These are phyloP conservation scores for Ettlia oleoabundans DNA, from an alignment of 139 green algal genomes.

Conservation along the genomic window DNA sequence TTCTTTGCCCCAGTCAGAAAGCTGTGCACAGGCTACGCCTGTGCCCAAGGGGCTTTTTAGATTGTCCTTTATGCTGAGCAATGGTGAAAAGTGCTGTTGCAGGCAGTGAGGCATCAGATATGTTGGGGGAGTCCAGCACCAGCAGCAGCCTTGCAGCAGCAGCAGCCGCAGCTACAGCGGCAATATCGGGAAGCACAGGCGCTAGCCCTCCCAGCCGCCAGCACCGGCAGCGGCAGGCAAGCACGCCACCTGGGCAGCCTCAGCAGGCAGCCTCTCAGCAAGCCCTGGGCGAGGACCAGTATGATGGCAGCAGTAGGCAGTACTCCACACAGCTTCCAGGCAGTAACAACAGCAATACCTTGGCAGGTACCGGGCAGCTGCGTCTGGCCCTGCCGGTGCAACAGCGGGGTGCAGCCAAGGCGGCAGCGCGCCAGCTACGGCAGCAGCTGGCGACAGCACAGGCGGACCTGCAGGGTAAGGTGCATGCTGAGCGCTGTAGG, in stretches of 20 bases:
- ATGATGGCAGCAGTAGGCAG: neutral
- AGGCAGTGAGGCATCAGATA: conserved; percentile 22
- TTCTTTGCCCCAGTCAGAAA: too few species aligned
- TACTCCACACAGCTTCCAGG: neutral
- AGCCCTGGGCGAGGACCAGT: too few species aligned
- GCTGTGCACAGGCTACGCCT: too few species aligned
- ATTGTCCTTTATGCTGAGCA: too few species aligned
- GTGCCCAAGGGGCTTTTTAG: too few species aligned
- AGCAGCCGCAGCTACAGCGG: neutral
- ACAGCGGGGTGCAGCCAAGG: conserved; percentile 58
- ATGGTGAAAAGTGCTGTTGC: too few species aligned
- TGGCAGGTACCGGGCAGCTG: conserved; percentile 17
- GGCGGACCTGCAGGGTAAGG: conserved; percentile 9
- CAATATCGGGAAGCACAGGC: neutral
- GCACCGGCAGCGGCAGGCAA: neutral
- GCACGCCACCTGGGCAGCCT: neutral
- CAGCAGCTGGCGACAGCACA: conserved; percentile 36
- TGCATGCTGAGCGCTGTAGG: too few species aligned
- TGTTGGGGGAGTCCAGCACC: neutral
- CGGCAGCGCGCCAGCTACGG: conserved; percentile 22
- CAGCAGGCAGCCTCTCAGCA: neutral
- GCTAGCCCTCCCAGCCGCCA: neutral
- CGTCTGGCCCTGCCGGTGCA: conserved; percentile 66
- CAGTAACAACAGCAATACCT: neutral
- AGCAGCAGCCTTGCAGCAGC: conserved; percentile 1